Percentiles rank a stretch among this genome's conserved stretches.
These are phyloP conservation scores for Didymella exigua DNA, from an alignment of 2,329 filamentous ascomycete genomes.

Conservation along the genomic window DNA sequence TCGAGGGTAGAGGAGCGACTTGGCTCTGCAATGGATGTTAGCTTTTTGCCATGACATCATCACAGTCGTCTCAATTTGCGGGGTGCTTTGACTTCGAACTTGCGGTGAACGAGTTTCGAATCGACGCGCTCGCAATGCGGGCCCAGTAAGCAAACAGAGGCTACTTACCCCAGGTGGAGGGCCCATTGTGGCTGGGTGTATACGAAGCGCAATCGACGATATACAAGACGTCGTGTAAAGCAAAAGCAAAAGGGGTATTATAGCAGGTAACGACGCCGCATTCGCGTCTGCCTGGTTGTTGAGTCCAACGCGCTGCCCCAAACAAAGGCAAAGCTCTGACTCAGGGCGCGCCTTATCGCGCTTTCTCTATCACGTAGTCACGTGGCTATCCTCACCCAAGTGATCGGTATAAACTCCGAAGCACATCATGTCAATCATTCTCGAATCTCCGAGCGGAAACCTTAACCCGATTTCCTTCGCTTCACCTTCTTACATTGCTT, in stretches of 20 bases:
- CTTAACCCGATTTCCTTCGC: neutral
- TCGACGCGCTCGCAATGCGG: constrained; percentile 11
- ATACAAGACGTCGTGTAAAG: neutral
- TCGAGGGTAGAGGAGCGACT: constrained; percentile 78
- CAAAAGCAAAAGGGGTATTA: neutral
- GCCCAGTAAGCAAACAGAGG: constrained; percentile 1
- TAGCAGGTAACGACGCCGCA: neutral
- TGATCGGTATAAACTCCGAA: neutral
- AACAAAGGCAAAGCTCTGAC: constrained; percentile 14
- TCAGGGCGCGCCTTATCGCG: constrained; percentile 8
- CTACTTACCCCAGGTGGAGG: constrained; percentile 38
- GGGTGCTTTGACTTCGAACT: neutral
- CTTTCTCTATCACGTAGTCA: constrained; percentile 13
- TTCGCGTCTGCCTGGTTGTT: constrained; percentile 12
- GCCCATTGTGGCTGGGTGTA: constrained; percentile 8
- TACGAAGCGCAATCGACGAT: neutral
- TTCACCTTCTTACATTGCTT: constrained; percentile 4
- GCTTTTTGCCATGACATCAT: constrained; percentile 3
- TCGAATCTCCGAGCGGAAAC: neutral
- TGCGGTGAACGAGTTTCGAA: constrained; percentile 2
- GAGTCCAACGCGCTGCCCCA: constrained; percentile 1
- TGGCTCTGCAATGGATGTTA: constrained; percentile 69
- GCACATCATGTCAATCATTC: neutral
- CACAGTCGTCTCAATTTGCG: neutral
- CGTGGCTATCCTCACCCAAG: neutral